phyloP scores from a whole-genome alignment of 2,329 filamentous ascomycete genomes.

The Apiospora aurea region DNA sequence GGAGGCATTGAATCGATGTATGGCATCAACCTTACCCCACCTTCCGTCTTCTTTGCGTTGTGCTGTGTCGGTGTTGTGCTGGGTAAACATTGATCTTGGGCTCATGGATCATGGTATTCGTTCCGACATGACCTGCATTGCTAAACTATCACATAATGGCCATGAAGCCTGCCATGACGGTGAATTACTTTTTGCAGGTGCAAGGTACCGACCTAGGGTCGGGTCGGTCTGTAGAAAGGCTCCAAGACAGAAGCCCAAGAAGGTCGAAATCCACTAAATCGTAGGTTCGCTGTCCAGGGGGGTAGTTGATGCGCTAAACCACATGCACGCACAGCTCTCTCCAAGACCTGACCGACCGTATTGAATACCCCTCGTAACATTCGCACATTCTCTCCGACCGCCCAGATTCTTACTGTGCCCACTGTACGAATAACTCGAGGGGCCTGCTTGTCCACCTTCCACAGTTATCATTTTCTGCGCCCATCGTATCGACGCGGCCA shows the following conservation, averaged over 20 bases:
- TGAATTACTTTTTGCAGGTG: slow-evolving; percentile 9
- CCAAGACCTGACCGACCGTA: slow-evolving; percentile 17
- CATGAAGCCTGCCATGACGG: slow-evolving; percentile 1
- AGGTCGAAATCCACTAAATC: slow-evolving; percentile 19
- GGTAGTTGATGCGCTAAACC: slow-evolving; percentile 18
- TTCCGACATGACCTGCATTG: not conserved
- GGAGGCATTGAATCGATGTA: not conserved
- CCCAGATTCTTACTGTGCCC: slow-evolving; percentile 9
- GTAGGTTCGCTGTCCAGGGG: slow-evolving; percentile 17
- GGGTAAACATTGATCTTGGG: slow-evolving; percentile 6
- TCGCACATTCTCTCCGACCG: slow-evolving; percentile 4
- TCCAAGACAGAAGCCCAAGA: not conserved
- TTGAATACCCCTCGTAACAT: slow-evolving; percentile 18
- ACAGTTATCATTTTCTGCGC: slow-evolving; percentile 14
- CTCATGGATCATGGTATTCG: slow-evolving; percentile 2
- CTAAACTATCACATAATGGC: slow-evolving; percentile 13
- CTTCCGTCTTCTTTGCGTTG: not conserved
- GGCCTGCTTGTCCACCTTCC: not conserved
- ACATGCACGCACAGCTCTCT: slow-evolving; percentile 20
- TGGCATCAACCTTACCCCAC: not conserved
- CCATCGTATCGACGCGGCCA: slow-evolving; percentile 6
- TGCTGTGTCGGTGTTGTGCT: not conserved
- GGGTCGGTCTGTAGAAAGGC: slow-evolving; percentile 3
- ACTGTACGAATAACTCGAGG: slow-evolving; percentile 9
- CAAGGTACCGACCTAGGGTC: not conserved